A percentile compares a stretch with the other conserved stretches of the same genome.
These are phyloP conservation scores for Cucurbita moschata DNA, from an alignment of 306 rosid species.

Conservation along the genomic window DNA sequence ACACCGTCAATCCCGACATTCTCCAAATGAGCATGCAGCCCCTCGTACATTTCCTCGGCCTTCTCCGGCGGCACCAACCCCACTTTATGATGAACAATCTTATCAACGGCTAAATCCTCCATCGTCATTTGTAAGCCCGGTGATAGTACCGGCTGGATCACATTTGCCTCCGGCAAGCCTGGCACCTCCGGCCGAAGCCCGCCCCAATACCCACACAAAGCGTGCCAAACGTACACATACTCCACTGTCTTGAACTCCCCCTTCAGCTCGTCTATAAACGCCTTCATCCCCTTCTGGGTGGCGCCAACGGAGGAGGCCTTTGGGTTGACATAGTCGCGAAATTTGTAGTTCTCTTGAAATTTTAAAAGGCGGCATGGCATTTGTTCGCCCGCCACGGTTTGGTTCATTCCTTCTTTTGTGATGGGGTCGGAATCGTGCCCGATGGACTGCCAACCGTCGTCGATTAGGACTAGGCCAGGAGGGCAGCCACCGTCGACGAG, in stretches of 20 bases:
- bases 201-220: constrained; percentile 91
- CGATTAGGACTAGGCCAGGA: constrained; percentile 64
- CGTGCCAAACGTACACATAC: constrained; percentile 90
- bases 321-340: constrained; percentile 35
- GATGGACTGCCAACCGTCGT: constrained; percentile 91
- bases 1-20: constrained; percentile 73
- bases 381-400: constrained; percentile 65
- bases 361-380: constrained; percentile 81
- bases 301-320: not conserved
- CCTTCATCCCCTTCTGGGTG: constrained; percentile 40
- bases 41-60: constrained; percentile 58
- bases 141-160: constrained; percentile 34
- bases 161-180: constrained; percentile 35
- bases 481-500: constrained; percentile 74
- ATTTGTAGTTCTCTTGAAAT: constrained; percentile 59
- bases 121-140: constrained; percentile 54
- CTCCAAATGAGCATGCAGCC: constrained; percentile 62
- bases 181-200: constrained; percentile 61
- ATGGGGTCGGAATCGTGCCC: constrained; percentile 51
- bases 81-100: constrained; percentile 50
- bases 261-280: constrained; percentile 54
- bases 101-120: constrained; percentile 89
- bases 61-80: constrained; percentile 65
- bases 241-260: constrained; percentile 50
- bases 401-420: constrained; percentile 54